phyloP scores from a whole-genome alignment of 1,284 basidiomycete genomes.

The Puccinia novopanici region DNA sequence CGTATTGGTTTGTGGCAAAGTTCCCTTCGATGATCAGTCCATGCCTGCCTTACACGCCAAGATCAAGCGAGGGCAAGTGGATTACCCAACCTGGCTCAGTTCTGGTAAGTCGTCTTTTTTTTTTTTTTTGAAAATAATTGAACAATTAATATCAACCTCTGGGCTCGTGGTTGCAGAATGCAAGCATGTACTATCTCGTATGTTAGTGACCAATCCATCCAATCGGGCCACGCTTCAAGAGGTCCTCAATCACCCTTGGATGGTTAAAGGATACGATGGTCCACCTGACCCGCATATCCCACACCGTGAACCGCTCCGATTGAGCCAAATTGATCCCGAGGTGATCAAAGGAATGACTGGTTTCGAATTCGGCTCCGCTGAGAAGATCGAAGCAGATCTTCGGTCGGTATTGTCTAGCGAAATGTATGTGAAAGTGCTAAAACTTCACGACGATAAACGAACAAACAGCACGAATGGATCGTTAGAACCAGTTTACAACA shows the following conservation, averaged over 20 bases:
- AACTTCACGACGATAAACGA: slow-evolving; percentile 75
- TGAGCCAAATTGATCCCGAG: slow-evolving; percentile 79
- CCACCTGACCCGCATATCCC: slow-evolving; percentile 82
- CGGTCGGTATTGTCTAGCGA: slow-evolving; percentile 76
- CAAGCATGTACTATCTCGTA: slow-evolving; percentile 86
- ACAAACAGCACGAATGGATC: slow-evolving; percentile 61
- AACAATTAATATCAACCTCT: background rate
- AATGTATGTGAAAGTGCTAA: slow-evolving; percentile 71
- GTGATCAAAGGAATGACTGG: slow-evolving; percentile 91
- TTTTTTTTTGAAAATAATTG: slow-evolving; percentile 6
- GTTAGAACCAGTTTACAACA: slow-evolving; percentile 40
- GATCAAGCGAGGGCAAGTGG: slow-evolving; percentile 94
- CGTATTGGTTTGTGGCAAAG: slow-evolving; percentile 95
- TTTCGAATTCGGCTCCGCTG: slow-evolving; percentile 89
- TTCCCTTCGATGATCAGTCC: slow-evolving; percentile 97
- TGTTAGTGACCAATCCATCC: slow-evolving; percentile 92
- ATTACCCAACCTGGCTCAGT: slow-evolving; percentile 95
- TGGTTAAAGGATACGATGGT: slow-evolving; percentile 80
- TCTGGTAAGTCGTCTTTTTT: slow-evolving; percentile 66
- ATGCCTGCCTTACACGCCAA: slow-evolving; percentile 99
- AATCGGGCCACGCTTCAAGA: slow-evolving; percentile 80
- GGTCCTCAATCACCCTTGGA: slow-evolving; percentile 91
- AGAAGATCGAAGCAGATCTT: slow-evolving; percentile 78
- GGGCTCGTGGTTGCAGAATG: slow-evolving; percentile 70
- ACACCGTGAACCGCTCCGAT: slow-evolving; percentile 79